phyloP scores from a whole-genome alignment of 768 basidiomycete species.

The Kwoniella europaea region DNA sequence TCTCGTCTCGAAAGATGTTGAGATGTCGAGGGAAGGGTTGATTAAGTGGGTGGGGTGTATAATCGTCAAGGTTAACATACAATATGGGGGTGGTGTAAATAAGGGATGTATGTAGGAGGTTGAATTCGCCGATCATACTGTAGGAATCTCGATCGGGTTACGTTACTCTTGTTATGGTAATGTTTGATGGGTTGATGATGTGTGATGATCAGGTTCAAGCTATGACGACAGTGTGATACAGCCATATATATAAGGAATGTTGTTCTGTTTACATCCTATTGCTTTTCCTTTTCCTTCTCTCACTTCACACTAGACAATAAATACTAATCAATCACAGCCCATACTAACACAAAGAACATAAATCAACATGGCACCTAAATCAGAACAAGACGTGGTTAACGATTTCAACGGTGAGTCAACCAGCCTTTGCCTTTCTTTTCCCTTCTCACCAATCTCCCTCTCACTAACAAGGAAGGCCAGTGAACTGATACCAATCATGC shows the following conservation, averaged over 20 bases:
- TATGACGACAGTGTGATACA: neutral
- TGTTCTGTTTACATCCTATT: neutral
- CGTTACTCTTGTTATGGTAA: too few relatives aligned
- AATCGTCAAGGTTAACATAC: neutral
- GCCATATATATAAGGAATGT: neutral
- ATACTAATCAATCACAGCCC: neutral
- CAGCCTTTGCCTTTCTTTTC: neutral
- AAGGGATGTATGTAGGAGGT: neutral
- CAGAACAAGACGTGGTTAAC: slow-evolving; percentile 56
- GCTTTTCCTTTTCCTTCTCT: neutral
- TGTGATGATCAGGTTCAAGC: too few relatives aligned
- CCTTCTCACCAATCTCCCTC: too few relatives aligned
- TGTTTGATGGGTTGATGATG: too few relatives aligned
- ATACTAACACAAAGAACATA: too few relatives aligned
- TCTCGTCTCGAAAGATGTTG: slow-evolving; percentile 1
- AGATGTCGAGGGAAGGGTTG: neutral
- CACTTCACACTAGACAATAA: neutral
- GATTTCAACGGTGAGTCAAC: slow-evolving; percentile 54
- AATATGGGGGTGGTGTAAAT: neutral
- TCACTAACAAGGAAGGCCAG: too few relatives aligned
- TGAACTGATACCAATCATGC: neutral
- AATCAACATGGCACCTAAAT: slow-evolving; percentile 57
- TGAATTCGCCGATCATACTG: neutral
- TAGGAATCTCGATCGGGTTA: too few relatives aligned
- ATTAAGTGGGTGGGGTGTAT: slow-evolving; percentile 1